Evolutionary conservation across 768 basidiomycete species (phyloP).

Genomic region (Leccinum longicurvipes): DNA sequence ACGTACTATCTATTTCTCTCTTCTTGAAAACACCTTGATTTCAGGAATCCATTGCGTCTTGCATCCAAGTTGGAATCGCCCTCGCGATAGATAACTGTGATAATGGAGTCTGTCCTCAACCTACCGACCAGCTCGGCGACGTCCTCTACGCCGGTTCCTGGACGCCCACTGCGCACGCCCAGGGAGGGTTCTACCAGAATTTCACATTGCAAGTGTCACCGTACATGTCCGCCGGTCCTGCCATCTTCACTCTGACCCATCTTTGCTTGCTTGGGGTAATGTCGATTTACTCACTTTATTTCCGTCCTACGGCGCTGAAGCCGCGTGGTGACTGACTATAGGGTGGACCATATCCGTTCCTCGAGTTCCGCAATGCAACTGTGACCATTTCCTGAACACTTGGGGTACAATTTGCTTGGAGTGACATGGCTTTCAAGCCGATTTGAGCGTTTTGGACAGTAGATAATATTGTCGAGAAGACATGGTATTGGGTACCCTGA

Average conservation of each 20-base stretch:
- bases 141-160: conserved; percentile 31
- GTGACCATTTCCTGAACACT: conserved; percentile 15
- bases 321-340: not conserved
- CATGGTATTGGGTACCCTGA: not conserved
- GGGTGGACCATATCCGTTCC: not conserved
- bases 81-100: conserved; percentile 22
- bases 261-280: conserved; percentile 13
- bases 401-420: not conserved
- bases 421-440: not conserved
- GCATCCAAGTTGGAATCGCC: conserved; percentile 30
- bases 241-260: conserved; percentile 30
- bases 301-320: not conserved
- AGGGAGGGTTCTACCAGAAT: conserved; percentile 28
- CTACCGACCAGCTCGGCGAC: conserved; percentile 17
- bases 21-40: not conserved
- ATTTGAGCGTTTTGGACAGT: not conserved
- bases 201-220: conserved; percentile 19
- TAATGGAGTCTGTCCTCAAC: conserved; percentile 22
- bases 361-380: conserved; percentile 9
- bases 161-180: conserved; percentile 17
- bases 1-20: not conserved
- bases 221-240: conserved; percentile 13
- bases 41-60: conserved; percentile 17
- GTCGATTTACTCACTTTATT: not conserved
- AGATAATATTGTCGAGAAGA: not conserved